Evolutionary conservation across 2,329 filamentous ascomycete species (phyloP).

Genomic region (Colletotrichum acutatum): DNA sequence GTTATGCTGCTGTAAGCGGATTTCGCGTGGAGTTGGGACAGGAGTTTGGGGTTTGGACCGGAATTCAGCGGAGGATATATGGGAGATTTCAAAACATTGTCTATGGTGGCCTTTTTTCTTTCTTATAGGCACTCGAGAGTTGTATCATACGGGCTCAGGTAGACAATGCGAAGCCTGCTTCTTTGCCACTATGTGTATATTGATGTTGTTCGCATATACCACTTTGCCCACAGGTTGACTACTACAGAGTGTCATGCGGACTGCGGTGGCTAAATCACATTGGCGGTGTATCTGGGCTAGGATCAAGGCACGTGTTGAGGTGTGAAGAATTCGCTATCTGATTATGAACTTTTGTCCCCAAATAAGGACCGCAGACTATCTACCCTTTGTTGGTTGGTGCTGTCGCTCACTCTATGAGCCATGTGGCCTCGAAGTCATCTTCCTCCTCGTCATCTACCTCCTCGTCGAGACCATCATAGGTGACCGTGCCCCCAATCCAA

Average conservation of each 20-base stretch:
- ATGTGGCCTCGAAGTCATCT: rapidly evolving
- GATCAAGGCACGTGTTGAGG: too few relatives aligned
- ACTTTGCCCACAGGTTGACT: too few relatives aligned
- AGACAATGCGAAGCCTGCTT: slow-evolving; percentile 29
- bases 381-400: too few relatives aligned
- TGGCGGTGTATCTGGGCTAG: too few relatives aligned
- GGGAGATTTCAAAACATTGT: background rate
- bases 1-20: slow-evolving; percentile 22
- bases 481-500: too few relatives aligned
- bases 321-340: too few relatives aligned
- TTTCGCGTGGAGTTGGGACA: background rate
- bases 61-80: background rate
- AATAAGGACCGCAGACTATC: too few relatives aligned
- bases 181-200: background rate
- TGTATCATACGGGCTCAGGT: slow-evolving; percentile 30
- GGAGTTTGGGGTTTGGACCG: background rate
- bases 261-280: too few relatives aligned
- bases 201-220: rapidly evolving
- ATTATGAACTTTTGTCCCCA: too few relatives aligned
- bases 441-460: too few relatives aligned
- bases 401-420: too few relatives aligned
- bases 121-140: slow-evolving; percentile 5
- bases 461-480: rapidly evolving
- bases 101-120: slow-evolving; percentile 7
- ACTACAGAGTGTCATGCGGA: too few relatives aligned